Conservation (phyloP, 1,284 basidiomycete species). For the Leccinum pachyderme region DNA sequence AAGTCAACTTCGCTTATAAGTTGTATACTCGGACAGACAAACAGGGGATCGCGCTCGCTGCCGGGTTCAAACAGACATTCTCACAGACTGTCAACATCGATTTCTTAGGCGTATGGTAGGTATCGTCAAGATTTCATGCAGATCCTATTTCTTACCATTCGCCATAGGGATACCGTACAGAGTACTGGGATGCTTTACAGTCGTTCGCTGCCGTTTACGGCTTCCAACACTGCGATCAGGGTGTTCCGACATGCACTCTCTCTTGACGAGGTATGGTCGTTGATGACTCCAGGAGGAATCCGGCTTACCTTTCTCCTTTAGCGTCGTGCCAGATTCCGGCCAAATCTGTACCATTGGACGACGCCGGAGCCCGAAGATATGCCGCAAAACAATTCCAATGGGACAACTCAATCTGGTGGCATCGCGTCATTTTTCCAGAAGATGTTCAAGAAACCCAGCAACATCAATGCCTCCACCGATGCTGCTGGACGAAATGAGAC, state of each 20-base stretch:
- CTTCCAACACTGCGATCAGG: conserved; percentile 54
- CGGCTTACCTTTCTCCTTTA: conserved; percentile 25
- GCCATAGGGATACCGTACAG: conserved; percentile 61
- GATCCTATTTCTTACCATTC: conserved; percentile 6
- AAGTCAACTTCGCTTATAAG: conserved; percentile 65
- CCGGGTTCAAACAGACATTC: conserved; percentile 66
- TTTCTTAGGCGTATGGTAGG: conserved; percentile 67
- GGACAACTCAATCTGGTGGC: neutral
- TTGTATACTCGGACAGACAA: conserved; percentile 52
- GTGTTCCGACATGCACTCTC: conserved; percentile 63
- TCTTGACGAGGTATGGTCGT: conserved; percentile 53
- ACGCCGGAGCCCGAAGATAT: conserved; percentile 18
- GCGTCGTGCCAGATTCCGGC: conserved; percentile 53
- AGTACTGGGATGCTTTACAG: conserved; percentile 59
- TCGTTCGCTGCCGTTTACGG: conserved; percentile 58
- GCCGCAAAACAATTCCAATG: neutral
- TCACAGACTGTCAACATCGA: conserved; percentile 56
- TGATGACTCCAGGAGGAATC: conserved; percentile 1
- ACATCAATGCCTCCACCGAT: neutral
- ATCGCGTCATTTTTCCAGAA: neutral
- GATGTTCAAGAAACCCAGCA: neutral
- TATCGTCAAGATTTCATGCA: neutral
- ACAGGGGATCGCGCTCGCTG: conserved; percentile 42
- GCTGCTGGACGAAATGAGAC: neutral
- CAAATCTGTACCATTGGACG: conserved; percentile 49